These are phyloP conservation scores for Venturia carpophila DNA, from an alignment of 2,329 filamentous ascomycete species.

Conservation along the genomic window DNA sequence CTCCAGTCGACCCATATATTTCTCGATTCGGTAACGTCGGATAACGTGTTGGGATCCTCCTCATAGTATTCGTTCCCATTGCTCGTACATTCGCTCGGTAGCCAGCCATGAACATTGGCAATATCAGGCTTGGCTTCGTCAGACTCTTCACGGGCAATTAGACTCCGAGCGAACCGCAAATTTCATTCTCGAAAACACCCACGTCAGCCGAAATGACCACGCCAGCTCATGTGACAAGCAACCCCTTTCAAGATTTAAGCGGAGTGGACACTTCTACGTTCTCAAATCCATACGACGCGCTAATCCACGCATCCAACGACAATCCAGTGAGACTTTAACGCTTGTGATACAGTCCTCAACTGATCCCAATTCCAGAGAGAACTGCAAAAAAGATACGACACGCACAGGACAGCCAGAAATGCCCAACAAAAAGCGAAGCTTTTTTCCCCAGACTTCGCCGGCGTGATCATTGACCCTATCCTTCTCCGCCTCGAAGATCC, in stretches of 20 bases:
- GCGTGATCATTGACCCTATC: constrained; percentile 68
- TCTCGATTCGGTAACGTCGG: background rate
- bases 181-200: background rate
- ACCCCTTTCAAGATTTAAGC: constrained; percentile 32
- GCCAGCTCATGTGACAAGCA: constrained; percentile 16
- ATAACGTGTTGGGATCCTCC: background rate
- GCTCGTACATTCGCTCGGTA: background rate
- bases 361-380: constrained; percentile 40
- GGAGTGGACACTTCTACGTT: constrained; percentile 32
- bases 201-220: background rate
- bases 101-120: background rate
- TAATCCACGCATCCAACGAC: constrained; percentile 60
- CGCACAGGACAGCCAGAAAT: constrained; percentile 69
- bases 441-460: constrained; percentile 57
- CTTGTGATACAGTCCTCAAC: background rate
- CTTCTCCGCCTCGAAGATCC: constrained; percentile 61
- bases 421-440: constrained; percentile 67
- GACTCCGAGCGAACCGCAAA: background rate
- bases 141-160: background rate
- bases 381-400: constrained; percentile 64
- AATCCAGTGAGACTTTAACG: constrained; percentile 49
- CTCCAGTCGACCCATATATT: background rate
- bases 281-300: constrained; percentile 67
- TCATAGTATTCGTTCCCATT: background rate
- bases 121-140: background rate